phyloP scores from a whole-genome alignment of 2,329 filamentous ascomycete species.

The Coccinonectria pachysandricola region DNA sequence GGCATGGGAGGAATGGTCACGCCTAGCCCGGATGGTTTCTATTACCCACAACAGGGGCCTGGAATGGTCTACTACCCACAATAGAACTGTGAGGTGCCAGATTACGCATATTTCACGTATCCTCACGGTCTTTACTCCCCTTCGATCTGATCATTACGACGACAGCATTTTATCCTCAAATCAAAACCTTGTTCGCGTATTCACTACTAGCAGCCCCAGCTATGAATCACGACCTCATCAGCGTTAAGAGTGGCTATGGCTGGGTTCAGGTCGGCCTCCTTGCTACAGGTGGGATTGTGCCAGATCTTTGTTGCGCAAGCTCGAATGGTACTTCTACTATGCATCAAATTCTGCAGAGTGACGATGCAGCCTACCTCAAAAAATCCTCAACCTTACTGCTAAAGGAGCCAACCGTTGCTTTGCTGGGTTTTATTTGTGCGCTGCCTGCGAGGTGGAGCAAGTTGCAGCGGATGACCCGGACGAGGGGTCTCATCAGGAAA shows the following conservation, averaged over 20 bases:
- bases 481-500: too few species aligned
- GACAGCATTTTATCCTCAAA: slow-evolving; percentile 16
- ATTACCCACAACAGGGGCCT: slow-evolving; percentile 48
- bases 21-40: slow-evolving; percentile 57
- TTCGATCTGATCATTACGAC: slow-evolving; percentile 23
- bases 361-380: too few species aligned
- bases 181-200: slow-evolving; percentile 14
- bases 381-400: too few species aligned
- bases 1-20: slow-evolving; percentile 77
- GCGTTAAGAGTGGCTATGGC: neutral
- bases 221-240: too few species aligned
- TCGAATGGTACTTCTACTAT: neutral
- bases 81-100: slow-evolving; percentile 29
- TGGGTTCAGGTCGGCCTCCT: neutral
- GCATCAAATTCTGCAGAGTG: too few species aligned
- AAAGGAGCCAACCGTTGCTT: too few species aligned
- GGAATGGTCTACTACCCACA: slow-evolving; percentile 53
- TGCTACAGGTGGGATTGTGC: slow-evolving; percentile 1
- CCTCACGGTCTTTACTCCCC: slow-evolving; percentile 17
- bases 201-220: slow-evolving; percentile 11
- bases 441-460: too few species aligned
- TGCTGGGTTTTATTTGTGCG: too few species aligned
- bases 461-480: too few species aligned
- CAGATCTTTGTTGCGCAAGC: neutral
- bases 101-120: slow-evolving; percentile 12